These are phyloP conservation scores for Lentinula aciculospora DNA, from an alignment of 768 basidiomycete genomes.

Conservation along the genomic window DNA sequence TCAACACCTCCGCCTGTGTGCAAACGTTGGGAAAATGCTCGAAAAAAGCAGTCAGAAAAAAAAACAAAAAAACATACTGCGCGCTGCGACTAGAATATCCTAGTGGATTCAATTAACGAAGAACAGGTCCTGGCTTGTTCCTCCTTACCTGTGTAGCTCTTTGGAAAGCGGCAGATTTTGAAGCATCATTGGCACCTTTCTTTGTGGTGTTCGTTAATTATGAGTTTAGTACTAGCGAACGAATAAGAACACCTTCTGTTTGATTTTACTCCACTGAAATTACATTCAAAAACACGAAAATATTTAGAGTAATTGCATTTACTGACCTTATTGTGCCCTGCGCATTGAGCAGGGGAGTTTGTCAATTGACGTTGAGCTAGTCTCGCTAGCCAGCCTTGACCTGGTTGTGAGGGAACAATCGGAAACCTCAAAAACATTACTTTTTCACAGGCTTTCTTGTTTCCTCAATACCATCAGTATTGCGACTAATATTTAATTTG, in stretches of 20 bases:
- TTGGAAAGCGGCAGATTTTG: constrained; percentile 53
- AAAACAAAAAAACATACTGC: constrained; percentile 41
- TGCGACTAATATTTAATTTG: neutral
- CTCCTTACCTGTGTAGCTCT: constrained; percentile 48
- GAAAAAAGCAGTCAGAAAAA: too few species aligned
- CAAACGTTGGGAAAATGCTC: neutral
- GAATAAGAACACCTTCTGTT: constrained; percentile 5
- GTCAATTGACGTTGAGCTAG: neutral
- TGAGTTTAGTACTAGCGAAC: constrained; percentile 15
- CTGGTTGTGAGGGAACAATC: neutral
- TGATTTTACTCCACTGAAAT: constrained; percentile 13
- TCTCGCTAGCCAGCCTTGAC: too few species aligned
- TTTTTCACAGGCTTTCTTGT: neutral
- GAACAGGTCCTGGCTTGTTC: neutral
- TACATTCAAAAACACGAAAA: neutral
- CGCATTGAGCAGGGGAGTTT: neutral
- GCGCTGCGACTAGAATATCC: constrained; percentile 60
- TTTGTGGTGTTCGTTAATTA: constrained; percentile 16
- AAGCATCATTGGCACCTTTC: constrained; percentile 60
- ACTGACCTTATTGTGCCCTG: constrained; percentile 4
- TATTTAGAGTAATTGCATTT: neutral
- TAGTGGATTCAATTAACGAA: constrained; percentile 18
- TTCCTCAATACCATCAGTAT: constrained; percentile 43
- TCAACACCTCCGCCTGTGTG: neutral
- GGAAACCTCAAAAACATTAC: neutral